phyloP scores from a whole-genome alignment of 345 rosid species.

The Euclidium syriacum region DNA sequence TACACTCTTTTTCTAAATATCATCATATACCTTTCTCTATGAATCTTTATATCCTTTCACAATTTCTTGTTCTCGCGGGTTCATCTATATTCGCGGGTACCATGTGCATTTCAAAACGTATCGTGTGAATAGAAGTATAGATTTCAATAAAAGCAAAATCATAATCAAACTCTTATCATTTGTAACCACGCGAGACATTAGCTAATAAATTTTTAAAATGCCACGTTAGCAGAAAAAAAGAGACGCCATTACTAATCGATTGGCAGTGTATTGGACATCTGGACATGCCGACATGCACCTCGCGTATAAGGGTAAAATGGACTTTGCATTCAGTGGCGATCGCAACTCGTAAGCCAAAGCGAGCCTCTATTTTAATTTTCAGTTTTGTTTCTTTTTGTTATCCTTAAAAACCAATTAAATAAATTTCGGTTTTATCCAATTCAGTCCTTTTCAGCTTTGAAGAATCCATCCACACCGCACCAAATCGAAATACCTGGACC shows the following conservation, averaged over 20 bases:
- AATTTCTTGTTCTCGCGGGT: too few species aligned
- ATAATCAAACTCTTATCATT: too few species aligned
- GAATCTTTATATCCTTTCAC: too few species aligned
- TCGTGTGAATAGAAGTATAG: too few species aligned
- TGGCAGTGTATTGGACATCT: not conserved
- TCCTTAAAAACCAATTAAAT: conserved; percentile 9
- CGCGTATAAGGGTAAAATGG: conserved; percentile 10
- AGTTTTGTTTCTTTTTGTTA: not conserved
- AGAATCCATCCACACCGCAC: not conserved
- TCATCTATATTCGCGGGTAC: too few species aligned
- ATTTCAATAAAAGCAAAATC: too few species aligned
- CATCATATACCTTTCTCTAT: too few species aligned
- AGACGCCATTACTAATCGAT: not conserved
- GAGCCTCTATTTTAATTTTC: conserved; percentile 10
- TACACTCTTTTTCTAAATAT: too few species aligned
- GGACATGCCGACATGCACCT: conserved; percentile 17
- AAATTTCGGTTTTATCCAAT: not conserved
- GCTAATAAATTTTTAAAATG: too few species aligned
- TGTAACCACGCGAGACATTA: too few species aligned
- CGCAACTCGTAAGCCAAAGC: conserved; percentile 1
- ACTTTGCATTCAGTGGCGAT: not conserved
- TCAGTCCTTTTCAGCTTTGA: conserved; percentile 7
- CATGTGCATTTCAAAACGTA: too few species aligned
- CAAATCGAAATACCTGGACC: too few species aligned
- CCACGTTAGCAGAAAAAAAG: not conserved